Evolutionary conservation across 768 basidiomycete species (phyloP).

Genomic region (Boletus eberwhitei): DNA sequence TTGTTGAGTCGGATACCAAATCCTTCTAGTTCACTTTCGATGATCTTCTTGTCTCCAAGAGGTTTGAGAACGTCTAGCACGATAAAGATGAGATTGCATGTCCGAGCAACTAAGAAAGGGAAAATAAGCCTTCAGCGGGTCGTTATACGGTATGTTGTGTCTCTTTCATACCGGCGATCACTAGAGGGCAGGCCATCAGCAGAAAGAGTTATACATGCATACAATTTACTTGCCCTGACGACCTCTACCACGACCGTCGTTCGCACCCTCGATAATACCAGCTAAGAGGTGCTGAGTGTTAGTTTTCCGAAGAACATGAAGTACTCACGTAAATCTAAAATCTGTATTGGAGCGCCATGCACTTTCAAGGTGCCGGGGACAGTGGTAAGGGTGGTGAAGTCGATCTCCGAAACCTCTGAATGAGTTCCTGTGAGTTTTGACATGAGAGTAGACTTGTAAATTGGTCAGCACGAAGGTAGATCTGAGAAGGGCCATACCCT

Average conservation of each 20-base stretch:
- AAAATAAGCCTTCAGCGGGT: slow-evolving; percentile 1
- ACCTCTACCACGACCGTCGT: slow-evolving; percentile 94
- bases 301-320: not conserved
- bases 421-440: slow-evolving; percentile 95
- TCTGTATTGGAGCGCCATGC: slow-evolving; percentile 95
- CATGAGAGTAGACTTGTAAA: slow-evolving; percentile 81
- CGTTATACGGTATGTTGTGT: slow-evolving; percentile 3
- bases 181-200: slow-evolving; percentile 31
- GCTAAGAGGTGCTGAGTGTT: slow-evolving; percentile 43
- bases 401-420: slow-evolving; percentile 93
- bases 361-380: slow-evolving; percentile 94
- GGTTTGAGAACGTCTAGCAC: slow-evolving; percentile 98
- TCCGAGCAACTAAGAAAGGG: slow-evolving; percentile 74
- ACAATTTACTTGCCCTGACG: slow-evolving; percentile 65
- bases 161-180: slow-evolving; percentile 66
- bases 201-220: slow-evolving; percentile 19
- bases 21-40: slow-evolving; percentile 93
- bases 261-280: slow-evolving; percentile 98
- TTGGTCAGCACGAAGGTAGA: not conserved
- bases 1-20: slow-evolving; percentile 98
- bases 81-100: slow-evolving; percentile 98
- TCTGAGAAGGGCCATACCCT: slow-evolving; percentile 7
- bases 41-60: slow-evolving; percentile 89
- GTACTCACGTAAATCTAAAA: slow-evolving; percentile 80
- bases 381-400: slow-evolving; percentile 94